These are phyloP conservation scores for Styphnolobium japonicum DNA, from an alignment of 306 rosid species.

Conservation along the genomic window DNA sequence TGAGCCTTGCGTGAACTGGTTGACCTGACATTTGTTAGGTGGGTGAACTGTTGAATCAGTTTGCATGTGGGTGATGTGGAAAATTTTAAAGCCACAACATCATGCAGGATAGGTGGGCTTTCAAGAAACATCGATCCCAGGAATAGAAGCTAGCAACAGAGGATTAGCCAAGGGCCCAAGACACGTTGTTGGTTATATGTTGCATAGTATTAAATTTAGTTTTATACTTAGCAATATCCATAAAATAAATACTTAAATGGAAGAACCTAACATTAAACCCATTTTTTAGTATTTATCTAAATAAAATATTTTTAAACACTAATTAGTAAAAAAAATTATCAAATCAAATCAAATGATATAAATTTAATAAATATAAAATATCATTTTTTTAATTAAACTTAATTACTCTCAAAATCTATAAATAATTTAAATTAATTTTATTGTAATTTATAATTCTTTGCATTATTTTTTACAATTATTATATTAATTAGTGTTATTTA, in stretches of 20 bases:
- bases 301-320: no score
- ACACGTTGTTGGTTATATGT: no score
- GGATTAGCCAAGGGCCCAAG: no score
- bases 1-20: neutral
- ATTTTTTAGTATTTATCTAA: no score
- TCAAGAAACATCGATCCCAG: no score
- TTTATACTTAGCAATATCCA: no score
- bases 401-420: neutral
- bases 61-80: neutral
- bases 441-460: neutral
- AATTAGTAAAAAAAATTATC: no score
- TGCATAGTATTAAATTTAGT: no score
- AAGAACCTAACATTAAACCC: no score
- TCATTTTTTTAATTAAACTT: neutral
- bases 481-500: neutral
- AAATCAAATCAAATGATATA: neutral
- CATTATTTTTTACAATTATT: neutral
- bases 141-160: no score
- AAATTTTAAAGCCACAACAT: neutral
- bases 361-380: neutral
- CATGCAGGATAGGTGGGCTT: no score
- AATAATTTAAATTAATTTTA: neutral
- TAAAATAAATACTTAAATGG: no score
- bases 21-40: neutral
- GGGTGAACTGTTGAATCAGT: neutral